Percentiles rank a stretch among this genome's conserved stretches.
phyloP scores from a whole-genome alignment of 805 yeast species.

The Yueomyces sp. region DNA sequence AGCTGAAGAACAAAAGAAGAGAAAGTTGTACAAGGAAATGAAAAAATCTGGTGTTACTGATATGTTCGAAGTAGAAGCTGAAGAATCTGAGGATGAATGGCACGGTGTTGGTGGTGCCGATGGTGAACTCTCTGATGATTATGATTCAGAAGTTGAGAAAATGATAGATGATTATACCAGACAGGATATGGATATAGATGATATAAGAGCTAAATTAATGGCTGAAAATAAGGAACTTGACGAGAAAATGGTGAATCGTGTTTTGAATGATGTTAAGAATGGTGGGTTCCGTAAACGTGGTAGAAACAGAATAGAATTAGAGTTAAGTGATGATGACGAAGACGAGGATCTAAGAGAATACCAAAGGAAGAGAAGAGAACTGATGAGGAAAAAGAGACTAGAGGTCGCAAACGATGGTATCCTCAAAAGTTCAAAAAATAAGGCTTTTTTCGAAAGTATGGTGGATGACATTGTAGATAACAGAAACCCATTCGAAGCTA shows the following conservation, averaged over 20 bases:
- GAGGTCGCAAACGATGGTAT: slow-evolving; percentile 30
- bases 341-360: slow-evolving; percentile 35
- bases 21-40: slow-evolving; percentile 34
- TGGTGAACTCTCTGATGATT: slow-evolving; percentile 35
- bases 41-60: slow-evolving; percentile 44
- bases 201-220: slow-evolving; percentile 42
- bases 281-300: slow-evolving; percentile 56
- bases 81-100: slow-evolving; percentile 85
- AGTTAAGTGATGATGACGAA: slow-evolving; percentile 56
- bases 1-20: slow-evolving; percentile 11
- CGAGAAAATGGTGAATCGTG: slow-evolving; percentile 47
- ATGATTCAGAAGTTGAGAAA: slow-evolving; percentile 62
- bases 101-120: slow-evolving; percentile 67
- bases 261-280: slow-evolving; percentile 57
- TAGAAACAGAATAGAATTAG: slow-evolving; percentile 41
- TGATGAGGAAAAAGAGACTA: slow-evolving; percentile 36
- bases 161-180: slow-evolving; percentile 63
- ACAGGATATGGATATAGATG: slow-evolving; percentile 42
- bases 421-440: slow-evolving; percentile 40
- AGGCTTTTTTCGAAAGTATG: slow-evolving; percentile 56
- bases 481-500: slow-evolving; percentile 20
- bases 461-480: slow-evolving; percentile 32
- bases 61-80: slow-evolving; percentile 71
- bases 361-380: slow-evolving; percentile 30
- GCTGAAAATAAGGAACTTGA: slow-evolving; percentile 52